A percentile compares a stretch with the other conserved stretches of the same genome.
phyloP scores from a whole-genome alignment of 169 alveolate species.

The Cryptosporidium felis region DNA sequence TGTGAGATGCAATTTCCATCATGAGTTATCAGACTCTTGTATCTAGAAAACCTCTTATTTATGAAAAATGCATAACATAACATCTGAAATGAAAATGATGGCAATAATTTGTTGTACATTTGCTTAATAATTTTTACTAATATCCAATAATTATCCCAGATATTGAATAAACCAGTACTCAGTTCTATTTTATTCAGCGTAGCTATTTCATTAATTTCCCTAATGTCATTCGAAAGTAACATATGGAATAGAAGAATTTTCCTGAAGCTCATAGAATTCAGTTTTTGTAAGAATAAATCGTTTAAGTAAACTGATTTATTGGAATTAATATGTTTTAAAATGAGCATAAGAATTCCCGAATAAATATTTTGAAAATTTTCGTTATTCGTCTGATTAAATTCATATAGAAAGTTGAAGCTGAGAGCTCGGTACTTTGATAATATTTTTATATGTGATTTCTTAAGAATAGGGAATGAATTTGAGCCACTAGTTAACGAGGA shows the following conservation, averaged over 20 bases:
- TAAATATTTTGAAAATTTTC: too few relatives aligned
- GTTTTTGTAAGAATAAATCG: too few relatives aligned
- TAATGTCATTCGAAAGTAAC: too few relatives aligned
- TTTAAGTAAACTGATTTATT: too few relatives aligned
- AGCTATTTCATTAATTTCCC: too few relatives aligned
- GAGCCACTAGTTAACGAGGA: not conserved
- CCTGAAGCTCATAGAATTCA: too few relatives aligned
- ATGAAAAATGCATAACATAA: not conserved
- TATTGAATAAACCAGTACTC: too few relatives aligned
- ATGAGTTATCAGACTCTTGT: not conserved
- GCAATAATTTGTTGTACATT: not conserved
- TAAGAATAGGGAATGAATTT: not conserved
- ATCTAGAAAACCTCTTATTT: not conserved
- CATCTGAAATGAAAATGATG: not conserved
- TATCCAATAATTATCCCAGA: constrained; percentile 36
- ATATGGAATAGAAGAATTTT: too few relatives aligned
- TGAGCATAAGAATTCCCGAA: too few relatives aligned
- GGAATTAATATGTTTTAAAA: too few relatives aligned
- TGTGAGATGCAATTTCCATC: constrained; percentile 14
- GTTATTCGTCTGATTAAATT: not conserved
- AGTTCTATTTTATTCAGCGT: too few relatives aligned
- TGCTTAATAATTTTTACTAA: not conserved
- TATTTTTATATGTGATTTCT: not conserved
- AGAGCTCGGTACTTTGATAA: not conserved
- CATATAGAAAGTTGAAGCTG: not conserved